Conservation (phyloP, 345 rosid species). For the Eucalyptus victrix region DNA sequence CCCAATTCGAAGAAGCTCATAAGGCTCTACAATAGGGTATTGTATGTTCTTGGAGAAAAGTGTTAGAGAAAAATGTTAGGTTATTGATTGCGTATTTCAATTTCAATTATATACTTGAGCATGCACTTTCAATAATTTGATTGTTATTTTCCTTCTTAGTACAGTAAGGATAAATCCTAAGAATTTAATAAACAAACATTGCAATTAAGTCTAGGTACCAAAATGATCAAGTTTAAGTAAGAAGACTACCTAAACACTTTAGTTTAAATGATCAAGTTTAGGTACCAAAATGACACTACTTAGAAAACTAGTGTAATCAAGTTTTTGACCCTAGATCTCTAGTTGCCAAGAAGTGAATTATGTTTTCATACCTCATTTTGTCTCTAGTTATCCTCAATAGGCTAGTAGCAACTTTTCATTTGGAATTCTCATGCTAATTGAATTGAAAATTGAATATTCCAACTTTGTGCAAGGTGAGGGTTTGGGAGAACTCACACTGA, state of each 20-base stretch:
- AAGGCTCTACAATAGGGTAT: too few relatives aligned
- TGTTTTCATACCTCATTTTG: neutral
- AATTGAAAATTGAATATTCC: neutral
- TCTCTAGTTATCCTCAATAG: neutral
- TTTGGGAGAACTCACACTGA: too few relatives aligned
- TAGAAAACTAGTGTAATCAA: too few relatives aligned
- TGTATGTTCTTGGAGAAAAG: neutral
- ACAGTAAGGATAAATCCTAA: accelerated
- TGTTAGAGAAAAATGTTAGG: too few relatives aligned
- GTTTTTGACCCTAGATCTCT: accelerated
- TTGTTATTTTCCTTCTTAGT: neutral
- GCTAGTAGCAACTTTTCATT: too few relatives aligned
- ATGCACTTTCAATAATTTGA: accelerated
- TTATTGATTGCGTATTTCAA: too few relatives aligned
- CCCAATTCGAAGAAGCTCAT: too few relatives aligned
- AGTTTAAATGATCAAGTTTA: too few relatives aligned
- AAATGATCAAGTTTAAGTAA: too few relatives aligned
- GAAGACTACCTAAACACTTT: too few relatives aligned
- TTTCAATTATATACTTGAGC: too few relatives aligned
- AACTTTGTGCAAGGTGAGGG: accelerated
- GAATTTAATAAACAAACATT: neutral
- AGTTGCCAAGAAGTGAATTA: neutral
- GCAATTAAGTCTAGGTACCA: too few relatives aligned
- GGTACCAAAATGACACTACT: accelerated
- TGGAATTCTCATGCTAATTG: neutral